These are phyloP conservation scores for Fusarium sp. DNA, from an alignment of 2,329 filamentous ascomycete genomes.

Conservation along the genomic window DNA sequence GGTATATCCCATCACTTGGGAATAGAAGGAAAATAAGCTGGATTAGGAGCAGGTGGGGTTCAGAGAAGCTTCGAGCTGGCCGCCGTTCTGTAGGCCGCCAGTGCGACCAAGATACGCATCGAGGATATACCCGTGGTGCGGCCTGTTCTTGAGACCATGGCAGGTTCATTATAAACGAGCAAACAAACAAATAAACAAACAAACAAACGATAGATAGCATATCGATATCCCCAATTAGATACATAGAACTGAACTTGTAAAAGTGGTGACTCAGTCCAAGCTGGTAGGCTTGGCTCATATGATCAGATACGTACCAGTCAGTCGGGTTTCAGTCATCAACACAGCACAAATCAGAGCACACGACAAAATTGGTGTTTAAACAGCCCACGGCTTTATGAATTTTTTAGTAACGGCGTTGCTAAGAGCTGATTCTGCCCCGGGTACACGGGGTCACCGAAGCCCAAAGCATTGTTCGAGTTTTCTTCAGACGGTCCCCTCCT, in stretches of 20 bases:
- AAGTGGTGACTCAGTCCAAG: background rate
- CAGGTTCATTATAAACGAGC: slow-evolving; percentile 38
- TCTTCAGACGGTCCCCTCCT: slow-evolving; percentile 1
- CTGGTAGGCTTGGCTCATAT: slow-evolving; percentile 15
- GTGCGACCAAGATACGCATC: slow-evolving; percentile 40
- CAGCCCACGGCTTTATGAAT: slow-evolving; percentile 38
- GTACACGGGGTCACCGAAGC: slow-evolving; percentile 31
- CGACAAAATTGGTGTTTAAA: slow-evolving; percentile 31
- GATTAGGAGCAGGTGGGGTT: slow-evolving; percentile 20
- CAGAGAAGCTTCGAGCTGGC: slow-evolving; percentile 17
- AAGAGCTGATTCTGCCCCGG: slow-evolving; percentile 34
- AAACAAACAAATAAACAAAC: slow-evolving; percentile 25
- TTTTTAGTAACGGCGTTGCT: slow-evolving; percentile 38
- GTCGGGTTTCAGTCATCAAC: slow-evolving; percentile 2
- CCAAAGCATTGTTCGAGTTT: slow-evolving; percentile 22
- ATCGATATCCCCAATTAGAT: background rate
- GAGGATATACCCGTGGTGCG: slow-evolving; percentile 32
- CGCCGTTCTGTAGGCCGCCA: slow-evolving; percentile 6
- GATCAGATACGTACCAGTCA: slow-evolving; percentile 12
- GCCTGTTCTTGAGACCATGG: slow-evolving; percentile 37
- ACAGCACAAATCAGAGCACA: slow-evolving; percentile 30
- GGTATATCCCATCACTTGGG: background rate
- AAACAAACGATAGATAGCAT: slow-evolving; percentile 15
- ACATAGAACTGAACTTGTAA: slow-evolving; percentile 17
- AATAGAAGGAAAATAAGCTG: slow-evolving; percentile 22